Evolutionary conservation across 345 rosid genomes (phyloP).

Genomic region (Brassica incana): DNA sequence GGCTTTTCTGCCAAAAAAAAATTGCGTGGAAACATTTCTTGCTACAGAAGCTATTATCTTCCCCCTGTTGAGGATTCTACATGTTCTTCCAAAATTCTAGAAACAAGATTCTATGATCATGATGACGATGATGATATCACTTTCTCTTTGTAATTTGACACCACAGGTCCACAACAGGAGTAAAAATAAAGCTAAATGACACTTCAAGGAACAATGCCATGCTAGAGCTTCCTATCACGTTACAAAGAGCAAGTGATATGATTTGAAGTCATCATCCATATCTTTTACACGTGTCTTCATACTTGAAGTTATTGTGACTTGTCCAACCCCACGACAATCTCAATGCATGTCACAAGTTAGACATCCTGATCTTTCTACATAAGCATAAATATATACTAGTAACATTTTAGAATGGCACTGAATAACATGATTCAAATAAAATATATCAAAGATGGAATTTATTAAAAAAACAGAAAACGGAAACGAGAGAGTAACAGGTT

Average conservation of each 20-base stretch:
- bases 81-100: slow-evolving; percentile 5
- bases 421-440: background rate
- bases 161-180: background rate
- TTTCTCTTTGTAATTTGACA: no score
- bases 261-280: background rate
- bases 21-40: slow-evolving; percentile 45
- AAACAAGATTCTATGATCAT: no score
- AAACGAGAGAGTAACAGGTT: background rate
- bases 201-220: background rate
- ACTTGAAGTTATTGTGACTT: background rate
- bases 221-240: background rate
- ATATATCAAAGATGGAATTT: background rate
- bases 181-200: background rate
- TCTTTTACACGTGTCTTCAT: slow-evolving; percentile 19
- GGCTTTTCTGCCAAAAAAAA: slow-evolving; percentile 38
- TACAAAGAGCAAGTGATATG: slow-evolving; percentile 4
- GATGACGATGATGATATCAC: no score
- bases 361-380: no score
- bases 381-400: no score
- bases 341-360: no score
- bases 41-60: slow-evolving; percentile 27
- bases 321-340: no score
- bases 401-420: background rate
- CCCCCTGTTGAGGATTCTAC: slow-evolving; percentile 19
- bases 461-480: background rate